phyloP scores from a whole-genome alignment of 768 basidiomycete genomes.

The Tubosaeta brunneosetosa region DNA sequence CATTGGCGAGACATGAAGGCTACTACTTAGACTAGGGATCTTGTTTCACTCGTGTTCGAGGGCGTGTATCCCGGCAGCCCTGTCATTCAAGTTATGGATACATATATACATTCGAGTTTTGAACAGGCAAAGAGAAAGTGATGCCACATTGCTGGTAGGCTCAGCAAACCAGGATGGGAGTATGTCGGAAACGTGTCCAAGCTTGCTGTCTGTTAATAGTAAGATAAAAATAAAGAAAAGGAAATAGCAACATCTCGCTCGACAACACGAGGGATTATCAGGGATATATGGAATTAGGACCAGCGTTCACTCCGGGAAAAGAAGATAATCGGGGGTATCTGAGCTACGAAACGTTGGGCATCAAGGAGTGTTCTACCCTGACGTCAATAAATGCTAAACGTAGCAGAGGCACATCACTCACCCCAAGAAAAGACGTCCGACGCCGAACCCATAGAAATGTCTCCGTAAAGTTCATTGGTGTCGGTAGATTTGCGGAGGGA shows the following conservation, averaged over 20 bases:
- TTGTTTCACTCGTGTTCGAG: too few species aligned
- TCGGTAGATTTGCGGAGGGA: conserved; percentile 19
- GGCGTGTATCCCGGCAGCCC: background rate
- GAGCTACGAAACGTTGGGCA: background rate
- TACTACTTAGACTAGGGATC: background rate
- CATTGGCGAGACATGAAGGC: conserved; percentile 1
- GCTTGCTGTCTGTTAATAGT: background rate
- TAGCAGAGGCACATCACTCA: background rate
- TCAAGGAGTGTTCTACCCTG: background rate
- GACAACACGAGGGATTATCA: conserved; percentile 12
- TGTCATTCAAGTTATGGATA: conserved; percentile 10
- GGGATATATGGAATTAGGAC: conserved; percentile 2
- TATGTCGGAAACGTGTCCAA: background rate
- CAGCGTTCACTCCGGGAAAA: conserved; percentile 5
- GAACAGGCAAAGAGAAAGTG: conserved; percentile 1
- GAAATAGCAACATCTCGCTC: conserved; percentile 11
- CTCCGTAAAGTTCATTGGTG: background rate
- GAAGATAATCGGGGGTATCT: conserved; percentile 7
- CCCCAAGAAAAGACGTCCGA: conserved; percentile 4
- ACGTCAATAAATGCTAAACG: background rate
- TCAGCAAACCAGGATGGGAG: conserved; percentile 14
- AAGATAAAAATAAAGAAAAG: background rate
- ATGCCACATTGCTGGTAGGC: conserved; percentile 10
- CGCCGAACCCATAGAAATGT: background rate
- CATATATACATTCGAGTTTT: conserved; percentile 6